Evolutionary conservation across 768 basidiomycete genomes (phyloP).

Genomic region (Boletus pseudopeckii): DNA sequence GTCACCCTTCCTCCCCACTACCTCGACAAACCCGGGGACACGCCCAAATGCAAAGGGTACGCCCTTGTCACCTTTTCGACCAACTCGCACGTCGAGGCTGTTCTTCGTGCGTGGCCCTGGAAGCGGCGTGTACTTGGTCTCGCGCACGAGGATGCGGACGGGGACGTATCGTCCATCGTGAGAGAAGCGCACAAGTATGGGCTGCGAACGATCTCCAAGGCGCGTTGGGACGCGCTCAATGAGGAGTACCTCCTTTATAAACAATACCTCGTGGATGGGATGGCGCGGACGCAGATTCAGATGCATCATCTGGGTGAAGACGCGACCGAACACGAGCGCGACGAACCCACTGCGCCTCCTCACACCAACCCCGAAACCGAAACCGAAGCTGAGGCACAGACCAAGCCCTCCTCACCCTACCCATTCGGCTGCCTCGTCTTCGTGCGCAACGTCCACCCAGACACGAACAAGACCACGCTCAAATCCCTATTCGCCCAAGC

Average conservation of each 20-base stretch:
- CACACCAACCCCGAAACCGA: not conserved
- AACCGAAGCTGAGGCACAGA: not conserved
- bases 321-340: not conserved
- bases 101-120: conserved; percentile 67
- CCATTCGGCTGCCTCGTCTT: conserved; percentile 69
- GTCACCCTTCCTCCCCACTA: conserved; percentile 62
- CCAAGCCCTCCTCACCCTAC: conserved; percentile 41
- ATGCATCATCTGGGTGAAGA: not conserved
- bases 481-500: conserved; percentile 52
- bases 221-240: conserved; percentile 60
- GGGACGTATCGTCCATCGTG: conserved; percentile 1
- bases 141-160: not conserved
- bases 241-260: conserved; percentile 69
- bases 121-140: conserved; percentile 16
- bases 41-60: conserved; percentile 69
- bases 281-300: conserved; percentile 24
- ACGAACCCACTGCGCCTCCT: not conserved
- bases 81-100: conserved; percentile 35
- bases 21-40: conserved; percentile 51
- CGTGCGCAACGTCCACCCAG: conserved; percentile 63
- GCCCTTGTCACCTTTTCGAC: conserved; percentile 60
- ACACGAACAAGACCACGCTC: conserved; percentile 80
- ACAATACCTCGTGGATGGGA: conserved; percentile 47
- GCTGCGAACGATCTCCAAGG: conserved; percentile 54
- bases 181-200: conserved; percentile 56